phyloP scores from a whole-genome alignment of 805 yeast species.

The Diddensiella caesifluorescens region DNA sequence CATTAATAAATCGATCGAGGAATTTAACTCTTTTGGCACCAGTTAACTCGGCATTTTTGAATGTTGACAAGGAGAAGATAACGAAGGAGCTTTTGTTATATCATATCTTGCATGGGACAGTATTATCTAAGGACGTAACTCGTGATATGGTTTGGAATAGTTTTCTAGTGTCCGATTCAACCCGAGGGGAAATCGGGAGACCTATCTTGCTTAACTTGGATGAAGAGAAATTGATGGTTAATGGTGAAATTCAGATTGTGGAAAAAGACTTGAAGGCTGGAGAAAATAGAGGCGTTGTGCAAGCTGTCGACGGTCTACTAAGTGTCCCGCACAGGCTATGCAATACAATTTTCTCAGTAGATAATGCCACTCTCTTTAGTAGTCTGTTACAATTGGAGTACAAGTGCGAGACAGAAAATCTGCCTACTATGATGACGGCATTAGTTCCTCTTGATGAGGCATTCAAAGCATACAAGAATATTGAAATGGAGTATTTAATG shows the following conservation, averaged over 20 bases:
- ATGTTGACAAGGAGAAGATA: slow-evolving; percentile 10
- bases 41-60: slow-evolving; percentile 62
- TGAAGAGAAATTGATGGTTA: slow-evolving; percentile 2
- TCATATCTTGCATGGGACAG: slow-evolving; percentile 35
- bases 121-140: slow-evolving; percentile 27
- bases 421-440: slow-evolving; percentile 37
- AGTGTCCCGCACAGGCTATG: slow-evolving; percentile 27
- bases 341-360: slow-evolving; percentile 8
- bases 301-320: slow-evolving; percentile 48
- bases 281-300: slow-evolving; percentile 60
- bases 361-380: slow-evolving; percentile 7
- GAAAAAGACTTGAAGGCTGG: slow-evolving; percentile 55
- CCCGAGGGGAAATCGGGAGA: neutral
- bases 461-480: slow-evolving; percentile 32
- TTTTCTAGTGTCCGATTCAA: neutral
- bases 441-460: slow-evolving; percentile 43
- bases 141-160: slow-evolving; percentile 10
- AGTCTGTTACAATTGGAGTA: slow-evolving; percentile 10
- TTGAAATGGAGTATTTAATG: slow-evolving; percentile 44
- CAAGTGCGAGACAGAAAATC: slow-evolving; percentile 22
- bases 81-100: slow-evolving; percentile 24
- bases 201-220: neutral
- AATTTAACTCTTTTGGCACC: slow-evolving; percentile 80
- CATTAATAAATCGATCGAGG: slow-evolving; percentile 49
- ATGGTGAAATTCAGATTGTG: slow-evolving; percentile 40